Conservation (phyloP, 2,329 filamentous ascomycete species). For the Cladophialophora carrionii region DNA sequence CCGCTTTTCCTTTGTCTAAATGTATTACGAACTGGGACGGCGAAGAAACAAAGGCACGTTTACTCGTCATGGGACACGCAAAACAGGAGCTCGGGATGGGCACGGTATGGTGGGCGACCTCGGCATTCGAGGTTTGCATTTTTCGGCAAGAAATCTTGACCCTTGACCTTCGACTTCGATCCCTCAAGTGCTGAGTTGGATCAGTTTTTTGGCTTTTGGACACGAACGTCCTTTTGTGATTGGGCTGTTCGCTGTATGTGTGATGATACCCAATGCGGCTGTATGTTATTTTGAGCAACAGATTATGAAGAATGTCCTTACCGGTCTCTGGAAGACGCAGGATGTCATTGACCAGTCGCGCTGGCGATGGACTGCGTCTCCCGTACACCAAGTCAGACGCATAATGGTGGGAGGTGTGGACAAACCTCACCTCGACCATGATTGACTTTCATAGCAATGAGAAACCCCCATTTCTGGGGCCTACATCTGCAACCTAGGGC, state of each 20-base stretch:
- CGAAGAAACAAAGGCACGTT: conserved; percentile 13
- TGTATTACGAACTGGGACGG: conserved; percentile 24
- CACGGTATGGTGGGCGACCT: conserved; percentile 4
- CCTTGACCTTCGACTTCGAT: conserved; percentile 25
- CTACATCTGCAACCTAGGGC: neutral
- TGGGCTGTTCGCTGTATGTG: conserved; percentile 25
- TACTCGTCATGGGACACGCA: conserved; percentile 5
- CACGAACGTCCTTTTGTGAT: conserved; percentile 17
- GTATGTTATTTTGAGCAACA: conserved; percentile 29
- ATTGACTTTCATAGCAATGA: conserved; percentile 3
- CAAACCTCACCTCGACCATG: neutral
- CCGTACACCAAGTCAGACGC: conserved; percentile 7
- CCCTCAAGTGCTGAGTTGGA: conserved; percentile 40
- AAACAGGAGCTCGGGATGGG: neutral
- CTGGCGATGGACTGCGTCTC: neutral
- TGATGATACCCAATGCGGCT: conserved; percentile 34
- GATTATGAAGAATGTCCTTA: conserved; percentile 13
- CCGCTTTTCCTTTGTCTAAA: conserved; percentile 39
- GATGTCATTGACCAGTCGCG: neutral
- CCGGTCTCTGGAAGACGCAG: conserved; percentile 35
- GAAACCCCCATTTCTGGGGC: conserved; percentile 2
- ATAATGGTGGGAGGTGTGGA: neutral
- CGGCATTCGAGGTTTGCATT: neutral
- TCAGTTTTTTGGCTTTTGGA: conserved; percentile 15
- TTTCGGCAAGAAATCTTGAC: conserved; percentile 17